These are phyloP conservation scores for Aspergillus sergii DNA, from an alignment of 2,329 filamentous ascomycete species.

Conservation along the genomic window DNA sequence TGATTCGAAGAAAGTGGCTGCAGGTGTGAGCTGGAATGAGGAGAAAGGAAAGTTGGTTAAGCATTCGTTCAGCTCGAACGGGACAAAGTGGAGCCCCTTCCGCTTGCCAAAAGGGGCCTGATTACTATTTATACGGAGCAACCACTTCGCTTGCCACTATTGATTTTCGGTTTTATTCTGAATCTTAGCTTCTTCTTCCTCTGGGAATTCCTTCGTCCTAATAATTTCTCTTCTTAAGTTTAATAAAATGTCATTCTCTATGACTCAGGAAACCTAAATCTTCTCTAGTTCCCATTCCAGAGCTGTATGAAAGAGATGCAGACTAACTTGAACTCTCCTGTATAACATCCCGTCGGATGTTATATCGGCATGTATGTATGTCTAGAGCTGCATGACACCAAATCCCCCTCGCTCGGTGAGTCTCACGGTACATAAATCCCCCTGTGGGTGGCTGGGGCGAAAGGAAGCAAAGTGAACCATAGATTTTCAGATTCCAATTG, in stretches of 20 bases:
- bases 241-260: background rate
- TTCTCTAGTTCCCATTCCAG: background rate
- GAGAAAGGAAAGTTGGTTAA: background rate
- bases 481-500: background rate
- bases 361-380: background rate
- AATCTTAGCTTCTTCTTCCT: background rate
- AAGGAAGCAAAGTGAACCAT: background rate
- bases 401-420: background rate
- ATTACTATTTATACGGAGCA: slow-evolving; percentile 1
- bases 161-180: slow-evolving; percentile 2
- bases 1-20: slow-evolving; percentile 1
- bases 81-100: background rate
- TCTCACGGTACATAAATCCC: background rate
- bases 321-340: background rate
- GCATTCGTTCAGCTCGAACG: background rate
- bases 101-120: background rate
- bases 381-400: background rate
- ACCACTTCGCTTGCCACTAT: background rate
- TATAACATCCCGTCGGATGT: background rate
- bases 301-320: background rate
- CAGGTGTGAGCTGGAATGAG: slow-evolving; percentile 4
- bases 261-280: background rate
- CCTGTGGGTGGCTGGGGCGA: background rate
- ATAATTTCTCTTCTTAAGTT: background rate
- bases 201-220: background rate